Base-by-base conservation (phyloP, 768 basidiomycete genomes). In the Austroboletus eburneus region DNA sequence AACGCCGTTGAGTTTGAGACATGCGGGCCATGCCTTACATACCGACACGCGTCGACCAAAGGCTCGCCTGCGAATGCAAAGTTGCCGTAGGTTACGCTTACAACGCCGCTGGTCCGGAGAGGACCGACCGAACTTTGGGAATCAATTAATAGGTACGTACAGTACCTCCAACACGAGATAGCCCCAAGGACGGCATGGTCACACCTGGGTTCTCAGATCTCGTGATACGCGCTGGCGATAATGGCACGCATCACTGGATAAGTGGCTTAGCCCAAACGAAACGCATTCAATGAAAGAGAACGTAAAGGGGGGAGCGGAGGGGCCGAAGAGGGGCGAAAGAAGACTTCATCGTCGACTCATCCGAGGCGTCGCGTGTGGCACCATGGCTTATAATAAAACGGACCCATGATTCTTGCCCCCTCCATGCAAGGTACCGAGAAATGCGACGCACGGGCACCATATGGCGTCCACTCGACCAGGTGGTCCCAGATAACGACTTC, bases 151-250 rank as follows among this genome's bases (percentile, higher is more conserved):
- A 27, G 27, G 12, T 27, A 27, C 7, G 27, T 27, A 32, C 30
- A 32, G 30, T 34, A 25, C 24, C 27, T 25, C 23, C 25, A 48
- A 42, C 30, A 45, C 25, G 13, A 24, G 43, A 48, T 45, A 53
- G 42, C 39, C 51, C 36, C 33, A 42, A 35, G 43, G 43, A 14
- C 25, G 43, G 21, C 46, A 29, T 57, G 33, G 46, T 44, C 37
- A 53, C 34, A 34, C 46, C 45, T 17, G 45, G 50, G 18, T 43
- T 36, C 24, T 7, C 27, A 33, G 39, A 16, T 27, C 48, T 52
- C 14, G 42, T 43, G 42, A 57, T 39, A 12, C 41, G 35, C 35
- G 32, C 41, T 23, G 5, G 48, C 43, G 46, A 27, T 54, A 35
- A 30, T 32, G 17, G 37, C 30, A 9, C 18, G 21, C 23, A 23